Conservation (phyloP, 2,329 filamentous ascomycete species). For the Fusarium redolens region DNA sequence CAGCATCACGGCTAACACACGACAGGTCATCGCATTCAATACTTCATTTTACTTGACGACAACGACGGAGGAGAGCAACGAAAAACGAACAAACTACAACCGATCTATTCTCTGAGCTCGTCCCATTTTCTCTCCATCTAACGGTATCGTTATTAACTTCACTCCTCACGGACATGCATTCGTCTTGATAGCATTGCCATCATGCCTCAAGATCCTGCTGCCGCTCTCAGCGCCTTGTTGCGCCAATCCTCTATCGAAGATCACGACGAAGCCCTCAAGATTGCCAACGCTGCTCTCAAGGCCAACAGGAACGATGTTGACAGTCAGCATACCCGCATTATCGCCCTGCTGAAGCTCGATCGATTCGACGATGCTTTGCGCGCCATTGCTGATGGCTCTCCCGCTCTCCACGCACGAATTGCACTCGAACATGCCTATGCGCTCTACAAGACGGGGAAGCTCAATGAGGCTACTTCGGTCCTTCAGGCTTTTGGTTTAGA, state of each 20-base stretch:
- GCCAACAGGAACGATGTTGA: conserved; percentile 68
- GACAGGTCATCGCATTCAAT: conserved; percentile 27
- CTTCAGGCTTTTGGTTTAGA: conserved; percentile 50
- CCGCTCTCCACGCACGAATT: conserved; percentile 69
- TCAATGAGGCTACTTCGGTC: conserved; percentile 70
- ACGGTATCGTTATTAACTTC: background rate
- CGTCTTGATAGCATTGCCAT: conserved; percentile 33
- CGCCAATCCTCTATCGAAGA: conserved; percentile 70
- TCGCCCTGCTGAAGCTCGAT: conserved; percentile 84
- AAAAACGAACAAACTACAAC: background rate
- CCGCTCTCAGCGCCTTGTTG: conserved; percentile 65
- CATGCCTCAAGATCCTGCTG: conserved; percentile 60
- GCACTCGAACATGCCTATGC: conserved; percentile 81
- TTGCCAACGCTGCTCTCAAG: conserved; percentile 70
- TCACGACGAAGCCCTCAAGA: conserved; percentile 77
- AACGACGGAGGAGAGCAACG: conserved; percentile 6
- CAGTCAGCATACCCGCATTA: conserved; percentile 75
- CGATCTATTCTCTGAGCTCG: background rate
- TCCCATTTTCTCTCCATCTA: background rate
- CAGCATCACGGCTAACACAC: conserved; percentile 37
- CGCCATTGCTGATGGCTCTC: conserved; percentile 72
- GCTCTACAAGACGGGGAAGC: conserved; percentile 81
- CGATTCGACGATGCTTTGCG: conserved; percentile 82
- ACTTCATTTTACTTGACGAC: conserved; percentile 11
- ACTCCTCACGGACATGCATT: conserved; percentile 41